Evolutionary conservation across 2,329 filamentous ascomycete genomes (phyloP).

Genomic region (Corynespora cassiicola): DNA sequence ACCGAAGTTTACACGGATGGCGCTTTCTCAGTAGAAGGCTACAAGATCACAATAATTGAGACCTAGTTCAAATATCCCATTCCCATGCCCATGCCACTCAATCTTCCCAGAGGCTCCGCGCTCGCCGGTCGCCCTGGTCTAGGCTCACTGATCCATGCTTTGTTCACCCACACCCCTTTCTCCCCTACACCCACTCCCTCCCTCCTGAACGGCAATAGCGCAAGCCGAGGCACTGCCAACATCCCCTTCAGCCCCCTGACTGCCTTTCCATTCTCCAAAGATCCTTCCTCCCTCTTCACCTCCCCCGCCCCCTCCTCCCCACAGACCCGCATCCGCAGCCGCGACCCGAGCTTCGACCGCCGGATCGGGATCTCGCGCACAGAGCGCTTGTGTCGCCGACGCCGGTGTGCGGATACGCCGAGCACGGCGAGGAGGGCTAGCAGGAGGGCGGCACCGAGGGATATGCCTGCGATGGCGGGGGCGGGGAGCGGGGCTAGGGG

Average conservation of each 20-base stretch:
- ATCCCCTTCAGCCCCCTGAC: conserved; percentile 19
- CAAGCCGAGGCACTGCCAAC: conserved; percentile 24
- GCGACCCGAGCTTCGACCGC: conserved; percentile 23
- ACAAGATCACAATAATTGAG: too few species aligned
- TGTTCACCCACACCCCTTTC: conserved; percentile 14
- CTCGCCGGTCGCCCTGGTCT: conserved; percentile 22
- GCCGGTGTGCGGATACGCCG: conserved; percentile 8
- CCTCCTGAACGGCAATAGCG: conserved; percentile 18
- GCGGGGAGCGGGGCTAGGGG: conserved; percentile 3
- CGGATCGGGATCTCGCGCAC: conserved; percentile 29
- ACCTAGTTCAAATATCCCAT: conserved; percentile 26
- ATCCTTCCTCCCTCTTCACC: background rate
- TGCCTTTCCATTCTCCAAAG: conserved; percentile 6
- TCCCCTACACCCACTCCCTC: conserved; percentile 8
- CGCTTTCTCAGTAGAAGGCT: too few species aligned
- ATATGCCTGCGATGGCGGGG: conserved; percentile 22
- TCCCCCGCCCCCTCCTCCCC: conserved; percentile 9
- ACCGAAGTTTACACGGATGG: too few species aligned
- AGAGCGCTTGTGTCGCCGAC: conserved; percentile 12
- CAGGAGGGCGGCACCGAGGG: conserved; percentile 9
- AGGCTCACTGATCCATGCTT: conserved; percentile 18
- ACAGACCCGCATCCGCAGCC: conserved; percentile 21
- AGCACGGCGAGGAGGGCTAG: conserved; percentile 15
- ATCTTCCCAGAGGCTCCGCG: conserved; percentile 30
- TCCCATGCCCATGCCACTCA: conserved; percentile 33